Evolutionary conservation across 2,329 filamentous ascomycete genomes (phyloP).

Genomic region (Diaporthe aspalathi): DNA sequence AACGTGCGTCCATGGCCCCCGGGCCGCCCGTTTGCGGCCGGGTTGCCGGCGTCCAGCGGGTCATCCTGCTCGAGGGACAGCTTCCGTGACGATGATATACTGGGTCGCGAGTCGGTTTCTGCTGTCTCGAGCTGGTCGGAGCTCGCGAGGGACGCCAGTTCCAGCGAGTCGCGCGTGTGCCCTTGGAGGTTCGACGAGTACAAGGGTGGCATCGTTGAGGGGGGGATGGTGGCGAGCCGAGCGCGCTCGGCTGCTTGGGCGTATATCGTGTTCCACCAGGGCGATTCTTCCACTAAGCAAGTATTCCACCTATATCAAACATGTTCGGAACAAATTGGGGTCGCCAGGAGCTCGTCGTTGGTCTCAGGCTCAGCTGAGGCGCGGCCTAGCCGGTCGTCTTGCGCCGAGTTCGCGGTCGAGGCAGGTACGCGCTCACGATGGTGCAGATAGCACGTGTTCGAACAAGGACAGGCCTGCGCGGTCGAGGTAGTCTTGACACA

Average conservation of each 20-base stretch:
- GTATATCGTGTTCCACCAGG: constrained; percentile 18
- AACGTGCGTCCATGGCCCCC: constrained; percentile 73
- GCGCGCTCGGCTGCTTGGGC: constrained; percentile 21
- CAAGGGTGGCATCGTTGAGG: constrained; percentile 51
- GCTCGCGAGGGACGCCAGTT: constrained; percentile 93
- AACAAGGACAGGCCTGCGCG: background rate
- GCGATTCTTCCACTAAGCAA: constrained; percentile 29
- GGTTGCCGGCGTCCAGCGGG: constrained; percentile 74
- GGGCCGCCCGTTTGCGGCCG: constrained; percentile 57
- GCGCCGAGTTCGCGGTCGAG: background rate
- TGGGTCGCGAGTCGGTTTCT: constrained; percentile 82
- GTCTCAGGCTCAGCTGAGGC: background rate
- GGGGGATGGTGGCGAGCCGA: constrained; percentile 21
- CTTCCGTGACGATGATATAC: constrained; percentile 90
- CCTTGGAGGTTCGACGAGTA: constrained; percentile 58
- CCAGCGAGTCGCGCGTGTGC: constrained; percentile 86
- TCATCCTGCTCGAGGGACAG: constrained; percentile 91
- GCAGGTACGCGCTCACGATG: background rate
- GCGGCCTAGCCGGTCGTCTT: background rate
- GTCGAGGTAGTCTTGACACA: background rate
- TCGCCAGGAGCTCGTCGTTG: background rate
- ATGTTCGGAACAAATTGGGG: constrained; percentile 30
- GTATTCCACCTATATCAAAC: constrained; percentile 16
- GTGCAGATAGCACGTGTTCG: background rate
- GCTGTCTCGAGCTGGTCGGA: constrained; percentile 74